Base-by-base conservation (phyloP, 2,329 filamentous ascomycete species). In the Monilinia aucupariae region DNA sequence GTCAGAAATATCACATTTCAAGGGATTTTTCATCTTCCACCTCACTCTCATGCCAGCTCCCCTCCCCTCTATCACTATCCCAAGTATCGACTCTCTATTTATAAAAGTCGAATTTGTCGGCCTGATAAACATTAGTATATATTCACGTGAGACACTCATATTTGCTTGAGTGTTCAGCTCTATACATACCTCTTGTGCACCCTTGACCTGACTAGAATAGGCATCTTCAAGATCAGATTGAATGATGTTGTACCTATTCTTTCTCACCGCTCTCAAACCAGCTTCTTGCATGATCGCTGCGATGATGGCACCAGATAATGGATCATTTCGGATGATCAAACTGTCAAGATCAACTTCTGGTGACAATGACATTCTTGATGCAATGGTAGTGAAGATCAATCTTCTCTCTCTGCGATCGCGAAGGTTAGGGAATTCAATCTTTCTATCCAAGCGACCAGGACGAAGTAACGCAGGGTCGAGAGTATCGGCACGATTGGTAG, bases 261-360 rank as follows among this genome's bases (percentile, higher is more conserved):
- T 97, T 72, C 93, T 85, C 68, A 97, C 93, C 32, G 93, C 93
- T 69, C 92, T 85, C 70, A 99, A 82, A 69, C 94, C 94, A 39
- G 94, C 94, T 79, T 99, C 94, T 78, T 99, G 94, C 94, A 99
- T 99, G 75, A 99, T 96, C 59, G 94, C 94, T 54, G 94, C 92
- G 75, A 99, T 99, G 71, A 99, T 88, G 63, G 94, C 94, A 71
- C 94, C 94, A 55, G 90, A 96, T 55, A 99, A 80, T 2, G 94
- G 94, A 75, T 99, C 94, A 74, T 97, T 99, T 72, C 94, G 87
- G 69, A 97, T 92, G 73, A 99, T 99, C 73, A 99, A 80, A 69
- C 90, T 94, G 78, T 99, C 94, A 67, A 99, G 81, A 75, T 99
- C 94, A 62, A 97, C 94, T 76, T 99, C 94, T 53, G 94, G 94